Evolutionary conservation across 768 basidiomycete species (phyloP), one percentile per base, ranked within the genome.

Genomic region (Boletus sp.): DNA sequence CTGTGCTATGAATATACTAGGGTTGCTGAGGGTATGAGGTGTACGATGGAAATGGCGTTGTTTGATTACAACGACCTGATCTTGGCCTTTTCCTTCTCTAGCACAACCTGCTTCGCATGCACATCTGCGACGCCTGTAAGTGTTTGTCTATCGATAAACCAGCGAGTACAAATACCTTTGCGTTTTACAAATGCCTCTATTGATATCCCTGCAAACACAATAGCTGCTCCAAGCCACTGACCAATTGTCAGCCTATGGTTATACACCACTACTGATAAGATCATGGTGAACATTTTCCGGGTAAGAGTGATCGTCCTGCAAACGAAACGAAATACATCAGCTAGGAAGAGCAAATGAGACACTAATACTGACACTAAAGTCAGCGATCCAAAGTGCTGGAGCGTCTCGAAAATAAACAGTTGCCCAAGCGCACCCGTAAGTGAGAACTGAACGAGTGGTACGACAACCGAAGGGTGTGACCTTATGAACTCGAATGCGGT

Each of bases 231-330:
- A 4, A 83, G 66, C 97, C 96, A 98, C 71, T 98, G 97, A 2
- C 94, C 94, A 2, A 69, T 47, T 0, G 88, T 86, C 52, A 99
- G 78, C 60, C 77, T 83, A 73, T 98, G 97, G 65, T 91, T 87
- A 69, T 97, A 98, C 1, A 98, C 81, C 29, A 95, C 71, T 7
- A 99, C 95, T 17, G 93, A 96, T 41, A 99, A 79, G 15, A 99
- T 78, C 95, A 99, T 99, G 9, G 97, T 98, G 73, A 97, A 94
- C 71, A 99, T 78, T 75, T 98, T 98, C 54, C 97, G 82, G 14
- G 97, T 98, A 54, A 99, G 81, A 4, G 97, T 99, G 64, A 98
- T 90, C 37, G 92, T 98, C 45, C 92, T 93, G 70, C 11, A 53
- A 41, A 58, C 7, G 5, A 33, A 47, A 40, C 59, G 33, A 54